Conservation (phyloP, 495 filamentous ascomycete genomes). For the Penicillium lagena region DNA sequence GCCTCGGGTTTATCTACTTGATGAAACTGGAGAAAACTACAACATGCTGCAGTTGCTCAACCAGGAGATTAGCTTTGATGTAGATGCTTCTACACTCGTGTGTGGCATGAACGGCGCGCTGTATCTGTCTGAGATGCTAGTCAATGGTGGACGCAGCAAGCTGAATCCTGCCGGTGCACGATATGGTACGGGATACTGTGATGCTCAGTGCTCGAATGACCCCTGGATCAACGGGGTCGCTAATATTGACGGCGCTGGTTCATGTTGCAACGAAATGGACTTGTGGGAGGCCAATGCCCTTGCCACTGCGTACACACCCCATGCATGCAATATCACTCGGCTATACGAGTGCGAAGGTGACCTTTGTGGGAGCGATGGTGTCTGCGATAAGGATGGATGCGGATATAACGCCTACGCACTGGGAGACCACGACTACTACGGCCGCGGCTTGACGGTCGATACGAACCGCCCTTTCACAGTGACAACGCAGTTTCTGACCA, state of each 20-base stretch:
- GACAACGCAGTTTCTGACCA: too few relatives aligned
- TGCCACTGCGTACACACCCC: conserved; percentile 51
- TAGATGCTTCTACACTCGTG: too few relatives aligned
- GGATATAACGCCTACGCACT: conserved; percentile 57
- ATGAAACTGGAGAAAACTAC: too few relatives aligned
- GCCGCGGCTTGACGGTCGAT: conserved; percentile 57
- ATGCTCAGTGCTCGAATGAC: conserved; percentile 54
- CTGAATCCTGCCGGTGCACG: too few relatives aligned
- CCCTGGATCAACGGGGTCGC: conserved; percentile 54
- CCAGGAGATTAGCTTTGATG: too few relatives aligned
- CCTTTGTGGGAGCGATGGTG: conserved; percentile 42
- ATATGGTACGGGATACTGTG: conserved; percentile 68
- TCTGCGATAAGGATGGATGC: conserved; percentile 63
- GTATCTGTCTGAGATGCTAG: too few relatives aligned
- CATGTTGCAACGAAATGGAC: conserved; percentile 59
- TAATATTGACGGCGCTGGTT: conserved; percentile 41
- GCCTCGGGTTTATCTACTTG: too few relatives aligned
- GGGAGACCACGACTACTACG: conserved; percentile 51
- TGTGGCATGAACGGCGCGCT: too few relatives aligned
- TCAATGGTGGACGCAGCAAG: too few relatives aligned
- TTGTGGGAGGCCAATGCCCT: conserved; percentile 57
- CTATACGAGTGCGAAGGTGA: conserved; percentile 43
- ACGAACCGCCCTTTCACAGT: too few relatives aligned
- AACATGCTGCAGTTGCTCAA: too few relatives aligned
- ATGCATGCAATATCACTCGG: conserved; percentile 41